Evolutionary conservation across 2,329 filamentous ascomycete genomes (phyloP).

Genomic region (Endothia cerciana): DNA sequence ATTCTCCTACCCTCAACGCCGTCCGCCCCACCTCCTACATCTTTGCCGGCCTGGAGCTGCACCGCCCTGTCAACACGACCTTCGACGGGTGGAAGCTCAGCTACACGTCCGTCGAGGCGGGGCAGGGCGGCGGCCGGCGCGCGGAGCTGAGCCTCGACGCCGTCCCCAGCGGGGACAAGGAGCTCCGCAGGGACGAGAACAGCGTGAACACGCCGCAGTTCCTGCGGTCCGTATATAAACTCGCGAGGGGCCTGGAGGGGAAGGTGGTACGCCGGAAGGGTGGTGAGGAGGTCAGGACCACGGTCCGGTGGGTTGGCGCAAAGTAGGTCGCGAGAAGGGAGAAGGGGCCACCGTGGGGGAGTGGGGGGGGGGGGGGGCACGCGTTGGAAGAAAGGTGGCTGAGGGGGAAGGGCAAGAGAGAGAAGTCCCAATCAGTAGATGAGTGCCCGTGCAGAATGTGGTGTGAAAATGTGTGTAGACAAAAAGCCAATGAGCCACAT

Average conservation of each 20-base stretch:
- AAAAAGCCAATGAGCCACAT: background rate
- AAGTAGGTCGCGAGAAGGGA: background rate
- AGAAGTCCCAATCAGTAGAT: background rate
- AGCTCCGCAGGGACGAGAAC: constrained; percentile 12
- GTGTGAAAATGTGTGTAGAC: background rate
- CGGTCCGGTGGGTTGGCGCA: constrained; percentile 20
- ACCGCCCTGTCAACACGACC: constrained; percentile 47
- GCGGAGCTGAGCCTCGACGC: constrained; percentile 54
- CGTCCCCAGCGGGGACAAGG: constrained; percentile 27
- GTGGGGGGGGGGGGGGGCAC: too few species aligned
- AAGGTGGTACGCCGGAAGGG: background rate
- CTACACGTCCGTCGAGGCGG: constrained; percentile 58
- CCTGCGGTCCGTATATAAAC: constrained; percentile 24
- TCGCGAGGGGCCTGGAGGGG: constrained; percentile 23
- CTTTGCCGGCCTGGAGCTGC: constrained; percentile 58
- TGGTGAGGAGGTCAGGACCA: constrained; percentile 16
- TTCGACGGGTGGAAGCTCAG: constrained; percentile 50
- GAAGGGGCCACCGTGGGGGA: background rate
- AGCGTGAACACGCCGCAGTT: constrained; percentile 12
- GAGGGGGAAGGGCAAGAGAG: background rate
- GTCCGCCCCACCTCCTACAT: constrained; percentile 38
- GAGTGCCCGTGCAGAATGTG: background rate
- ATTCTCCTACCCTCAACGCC: constrained; percentile 13
- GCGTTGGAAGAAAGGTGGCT: too few species aligned
- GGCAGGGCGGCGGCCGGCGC: constrained; percentile 54